Evolutionary conservation across 1,284 basidiomycete species (phyloP), one percentile per base, ranked within the genome.

Genomic region (Wallemia mellicola): DNA sequence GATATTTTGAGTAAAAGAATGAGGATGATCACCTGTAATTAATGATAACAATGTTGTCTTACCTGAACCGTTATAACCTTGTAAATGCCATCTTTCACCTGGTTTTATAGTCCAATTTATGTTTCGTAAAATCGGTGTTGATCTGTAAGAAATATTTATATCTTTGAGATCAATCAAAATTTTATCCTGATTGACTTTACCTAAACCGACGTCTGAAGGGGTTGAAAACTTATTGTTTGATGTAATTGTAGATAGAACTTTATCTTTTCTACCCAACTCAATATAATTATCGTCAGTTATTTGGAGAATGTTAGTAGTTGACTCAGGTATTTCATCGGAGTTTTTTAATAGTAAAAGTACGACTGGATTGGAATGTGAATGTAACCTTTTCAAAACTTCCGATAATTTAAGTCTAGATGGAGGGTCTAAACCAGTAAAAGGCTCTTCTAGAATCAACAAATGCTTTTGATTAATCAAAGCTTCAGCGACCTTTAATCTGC

Each of bases 31-130:
- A 25, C 92, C 92, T 0, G 88, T 86, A 33, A 98, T 73, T 28
- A 96, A 70, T 2, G 91, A 82, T n/a, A 95, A 75, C 0, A 96
- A 78, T 0, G 92, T 96, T 0, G 91, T 92, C 72, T 98, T 98
- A 1, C 92, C 92, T 0, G 86, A 87, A 57, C 88, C 89, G 67
- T 94, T 95, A 22, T 79, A 72, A 11, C 89, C 88, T 66, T 81
- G 77, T 9, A 95, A 77, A 65, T 89, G 83, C 85, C 86, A 92
- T 55, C 81, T 75, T 55, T 88, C 80, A 28, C 86, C 86, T 63
- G 78, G 75, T 2, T 73, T 73, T 61, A 94, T 80, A 28, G 77
- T 76, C 89, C 87, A 94, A 61, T 76, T 75, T 60, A 92, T 77
- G 58, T 79, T 71, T 63, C 77, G 75, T 3, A 94, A 75, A 0